Percentiles rank a stretch among this genome's conserved stretches.
These are phyloP conservation scores for Trypanosoma boissoni DNA, from an alignment of 208 protist species.

Conservation along the genomic window DNA sequence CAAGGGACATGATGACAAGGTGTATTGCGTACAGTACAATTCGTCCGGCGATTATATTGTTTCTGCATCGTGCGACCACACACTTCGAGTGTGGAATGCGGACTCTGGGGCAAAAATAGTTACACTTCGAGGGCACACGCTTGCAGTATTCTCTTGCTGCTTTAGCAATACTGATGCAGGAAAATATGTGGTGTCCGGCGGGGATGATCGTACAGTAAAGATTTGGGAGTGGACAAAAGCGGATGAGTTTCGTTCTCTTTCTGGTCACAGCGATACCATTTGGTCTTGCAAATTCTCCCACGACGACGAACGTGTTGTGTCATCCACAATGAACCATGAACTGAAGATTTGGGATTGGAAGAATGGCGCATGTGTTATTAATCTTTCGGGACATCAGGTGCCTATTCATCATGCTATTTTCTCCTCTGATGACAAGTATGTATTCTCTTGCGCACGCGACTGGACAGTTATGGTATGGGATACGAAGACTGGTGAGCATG, in stretches of 20 bases:
- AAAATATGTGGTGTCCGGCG: conserved; percentile 76
- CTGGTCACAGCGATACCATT: conserved; percentile 80
- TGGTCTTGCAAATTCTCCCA: conserved; percentile 77
- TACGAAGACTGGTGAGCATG: conserved; percentile 48
- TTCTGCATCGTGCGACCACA: conserved; percentile 75
- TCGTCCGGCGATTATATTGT: conserved; percentile 36
- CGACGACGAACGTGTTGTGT: conserved; percentile 69
- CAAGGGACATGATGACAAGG: conserved; percentile 39
- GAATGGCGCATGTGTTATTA: conserved; percentile 49
- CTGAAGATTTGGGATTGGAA: conserved; percentile 72
- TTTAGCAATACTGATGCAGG: conserved; percentile 74
- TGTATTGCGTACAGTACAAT: conserved; percentile 40
- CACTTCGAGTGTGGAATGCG: conserved; percentile 79
- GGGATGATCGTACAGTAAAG: conserved; percentile 81
- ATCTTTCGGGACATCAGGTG: conserved; percentile 63
- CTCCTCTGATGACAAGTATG: conserved; percentile 74
- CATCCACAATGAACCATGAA: conserved; percentile 83
- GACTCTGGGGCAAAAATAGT: conserved; percentile 52
- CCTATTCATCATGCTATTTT: conserved; percentile 86
- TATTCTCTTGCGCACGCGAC: conserved; percentile 82
- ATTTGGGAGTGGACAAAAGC: conserved; percentile 78
- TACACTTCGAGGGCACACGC: conserved; percentile 65
- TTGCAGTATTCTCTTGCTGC: conserved; percentile 80
- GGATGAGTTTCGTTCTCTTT: conserved; percentile 56
- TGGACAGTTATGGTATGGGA: conserved; percentile 83